Conservation (phyloP, 106 monocot genomes). For the Narthecium ossifragum region DNA sequence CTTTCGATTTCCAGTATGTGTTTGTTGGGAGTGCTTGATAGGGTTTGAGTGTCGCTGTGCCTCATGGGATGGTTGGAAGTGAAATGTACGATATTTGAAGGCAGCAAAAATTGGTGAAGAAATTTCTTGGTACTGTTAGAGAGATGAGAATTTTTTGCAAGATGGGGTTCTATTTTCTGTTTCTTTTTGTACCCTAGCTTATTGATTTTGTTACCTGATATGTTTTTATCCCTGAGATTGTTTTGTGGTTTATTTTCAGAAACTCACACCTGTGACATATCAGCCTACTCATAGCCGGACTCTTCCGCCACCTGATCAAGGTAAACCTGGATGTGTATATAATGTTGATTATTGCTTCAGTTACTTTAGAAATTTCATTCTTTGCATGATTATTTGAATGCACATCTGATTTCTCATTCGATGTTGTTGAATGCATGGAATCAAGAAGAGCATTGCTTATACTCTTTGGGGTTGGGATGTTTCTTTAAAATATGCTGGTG, state of each 20-base stretch:
- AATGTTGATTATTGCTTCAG: not conserved
- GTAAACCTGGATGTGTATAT: constrained; percentile 14
- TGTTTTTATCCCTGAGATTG: not conserved
- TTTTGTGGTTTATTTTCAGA: constrained; percentile 32
- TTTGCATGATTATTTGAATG: not conserved
- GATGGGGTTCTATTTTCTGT: not conserved
- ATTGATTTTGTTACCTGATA: not conserved
- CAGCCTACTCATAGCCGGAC: constrained; percentile 67
- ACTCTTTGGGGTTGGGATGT: no score
- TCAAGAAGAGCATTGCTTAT: not conserved
- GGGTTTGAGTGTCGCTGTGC: no score
- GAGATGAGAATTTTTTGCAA: not conserved
- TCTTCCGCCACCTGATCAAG: constrained; percentile 71
- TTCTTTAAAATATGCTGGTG: not conserved
- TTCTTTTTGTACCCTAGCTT: not conserved
- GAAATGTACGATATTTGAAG: no score
- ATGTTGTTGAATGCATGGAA: not conserved
- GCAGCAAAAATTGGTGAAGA: no score
- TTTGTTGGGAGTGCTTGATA: no score
- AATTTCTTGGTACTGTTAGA: not conserved
- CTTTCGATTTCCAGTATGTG: no score
- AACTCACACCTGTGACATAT: constrained; percentile 54
- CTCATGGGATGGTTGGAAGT: no score
- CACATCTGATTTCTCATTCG: not conserved
- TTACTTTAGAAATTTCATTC: not conserved